Percentiles rank a stretch among this genome's conserved stretches.
Conservation (phyloP, 1,139 yeast genomes). For the Geotrichum fermentans region DNA sequence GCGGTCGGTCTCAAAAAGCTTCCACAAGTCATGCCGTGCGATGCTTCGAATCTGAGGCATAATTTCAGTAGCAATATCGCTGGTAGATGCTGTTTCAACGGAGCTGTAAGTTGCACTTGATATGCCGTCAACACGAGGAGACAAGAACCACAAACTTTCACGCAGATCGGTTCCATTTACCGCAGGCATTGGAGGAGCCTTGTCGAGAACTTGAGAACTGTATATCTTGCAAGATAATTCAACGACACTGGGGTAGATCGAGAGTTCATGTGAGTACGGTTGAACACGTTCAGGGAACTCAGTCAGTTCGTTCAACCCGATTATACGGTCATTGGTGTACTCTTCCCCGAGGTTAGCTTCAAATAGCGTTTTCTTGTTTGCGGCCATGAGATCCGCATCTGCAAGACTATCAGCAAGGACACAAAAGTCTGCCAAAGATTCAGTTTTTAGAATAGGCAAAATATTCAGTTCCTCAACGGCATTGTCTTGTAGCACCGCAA, state of each 20-base stretch:
- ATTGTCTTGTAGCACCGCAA: not conserved
- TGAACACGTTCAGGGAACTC: conserved; percentile 5
- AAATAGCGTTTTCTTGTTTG: conserved; percentile 4
- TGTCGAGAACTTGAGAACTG: not conserved
- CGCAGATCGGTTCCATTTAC: not conserved
- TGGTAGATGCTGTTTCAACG: conserved; percentile 8
- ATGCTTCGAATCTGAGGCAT: conserved; percentile 6
- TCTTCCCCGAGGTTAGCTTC: conserved; percentile 9
- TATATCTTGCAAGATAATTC: not conserved
- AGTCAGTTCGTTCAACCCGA: conserved; percentile 4
- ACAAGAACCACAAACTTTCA: conserved; percentile 5
- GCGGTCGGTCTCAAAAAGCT: not conserved
- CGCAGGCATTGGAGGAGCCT: not conserved
- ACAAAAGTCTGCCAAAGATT: conserved; percentile 3
- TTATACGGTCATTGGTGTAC: conserved; percentile 6
- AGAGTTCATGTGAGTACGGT: conserved; percentile 11
- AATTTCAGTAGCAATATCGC: conserved; percentile 8
- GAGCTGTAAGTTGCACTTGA: conserved; percentile 8
- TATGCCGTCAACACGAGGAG: not conserved
- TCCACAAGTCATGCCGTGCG: conserved; percentile 7
- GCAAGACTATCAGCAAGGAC: conserved; percentile 3
- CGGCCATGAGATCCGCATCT: conserved; percentile 12
- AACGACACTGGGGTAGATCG: conserved; percentile 3
- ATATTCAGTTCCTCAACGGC: conserved; percentile 3
- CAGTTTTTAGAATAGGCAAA: not conserved